Percentiles rank a stretch among this genome's conserved stretches.
These are phyloP conservation scores for Emericellopsis terricola DNA, from an alignment of 495 filamentous ascomycete genomes.

Conservation along the genomic window DNA sequence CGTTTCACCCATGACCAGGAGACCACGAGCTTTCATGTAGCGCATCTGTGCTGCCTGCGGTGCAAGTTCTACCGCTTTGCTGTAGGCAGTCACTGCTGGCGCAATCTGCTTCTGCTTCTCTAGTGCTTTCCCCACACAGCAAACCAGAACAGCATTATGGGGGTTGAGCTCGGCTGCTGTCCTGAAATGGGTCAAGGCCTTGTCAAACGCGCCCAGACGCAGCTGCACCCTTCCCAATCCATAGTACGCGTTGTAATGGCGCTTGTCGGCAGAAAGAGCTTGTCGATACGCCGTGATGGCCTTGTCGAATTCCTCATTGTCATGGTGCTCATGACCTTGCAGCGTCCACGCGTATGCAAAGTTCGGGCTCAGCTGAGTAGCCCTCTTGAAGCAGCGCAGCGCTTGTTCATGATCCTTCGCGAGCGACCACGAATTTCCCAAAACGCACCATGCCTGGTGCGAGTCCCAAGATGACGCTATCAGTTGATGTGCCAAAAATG, in stretches of 20 bases:
- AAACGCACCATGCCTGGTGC: constrained; percentile 85
- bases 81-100: constrained; percentile 63
- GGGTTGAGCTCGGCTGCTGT: constrained; percentile 77
- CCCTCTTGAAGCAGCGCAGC: constrained; percentile 84
- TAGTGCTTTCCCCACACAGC: constrained; percentile 75
- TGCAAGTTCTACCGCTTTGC: constrained; percentile 60
- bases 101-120: constrained; percentile 70
- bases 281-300: constrained; percentile 68
- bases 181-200: constrained; percentile 78
- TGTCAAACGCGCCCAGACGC: constrained; percentile 81
- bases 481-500: constrained; percentile 79
- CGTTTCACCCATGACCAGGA: constrained; percentile 58
- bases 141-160: constrained; percentile 74
- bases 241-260: constrained; percentile 97
- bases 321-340: constrained; percentile 91
- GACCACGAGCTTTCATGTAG: constrained; percentile 78
- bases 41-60: constrained; percentile 64
- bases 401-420: constrained; percentile 89
- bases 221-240: constrained; percentile 86
- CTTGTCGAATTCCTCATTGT: constrained; percentile 94
- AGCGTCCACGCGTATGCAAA: constrained; percentile 94
- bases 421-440: constrained; percentile 94
- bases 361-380: constrained; percentile 70
- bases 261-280: constrained; percentile 64
- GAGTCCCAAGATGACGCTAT: constrained; percentile 72